Conservation (phyloP, 1,284 basidiomycete genomes). For the Volvariella volvacea region DNA sequence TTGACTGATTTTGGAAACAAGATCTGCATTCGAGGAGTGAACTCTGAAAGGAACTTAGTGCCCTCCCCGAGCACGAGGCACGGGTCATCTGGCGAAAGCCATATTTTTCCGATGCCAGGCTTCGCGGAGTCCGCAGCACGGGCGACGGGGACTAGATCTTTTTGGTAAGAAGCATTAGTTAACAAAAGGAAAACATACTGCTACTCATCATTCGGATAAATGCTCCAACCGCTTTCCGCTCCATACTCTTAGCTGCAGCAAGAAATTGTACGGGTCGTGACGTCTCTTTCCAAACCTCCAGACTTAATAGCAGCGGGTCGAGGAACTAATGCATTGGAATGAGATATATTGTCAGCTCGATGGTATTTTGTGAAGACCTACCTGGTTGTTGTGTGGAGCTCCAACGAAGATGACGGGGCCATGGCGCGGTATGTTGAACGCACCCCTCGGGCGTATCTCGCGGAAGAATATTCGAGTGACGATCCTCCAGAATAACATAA, state of each 20-base stretch:
- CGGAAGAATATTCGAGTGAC: conserved; percentile 97
- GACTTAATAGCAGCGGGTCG: conserved; percentile 85
- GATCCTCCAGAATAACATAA: conserved; percentile 73
- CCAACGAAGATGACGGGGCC: conserved; percentile 96
- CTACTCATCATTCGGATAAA: conserved; percentile 85
- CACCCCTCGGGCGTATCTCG: conserved; percentile 91
- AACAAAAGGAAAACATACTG: conserved; percentile 55
- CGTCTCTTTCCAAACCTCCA: conserved; percentile 85
- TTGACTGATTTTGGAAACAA: conserved; percentile 82
- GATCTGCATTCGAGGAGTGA: conserved; percentile 81
- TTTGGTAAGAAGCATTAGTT: conserved; percentile 8
- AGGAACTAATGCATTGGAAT: conserved; percentile 63
- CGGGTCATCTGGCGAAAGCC: conserved; percentile 70
- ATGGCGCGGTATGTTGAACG: conserved; percentile 89
- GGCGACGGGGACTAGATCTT: conserved; percentile 76
- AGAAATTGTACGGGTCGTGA: conserved; percentile 84
- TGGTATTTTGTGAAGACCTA: conserved; percentile 24
- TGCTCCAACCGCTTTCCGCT: conserved; percentile 76
- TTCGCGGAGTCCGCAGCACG: conserved; percentile 89
- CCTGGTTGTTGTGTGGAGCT: conserved; percentile 96
- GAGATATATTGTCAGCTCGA: conserved; percentile 9
- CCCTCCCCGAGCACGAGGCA: conserved; percentile 75
- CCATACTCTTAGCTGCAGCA: conserved; percentile 91
- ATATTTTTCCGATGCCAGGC: conserved; percentile 70
- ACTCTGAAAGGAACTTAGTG: conserved; percentile 77